These are phyloP conservation scores for Pistacia atlantica DNA, from an alignment of 345 rosid genomes.

Conservation along the genomic window DNA sequence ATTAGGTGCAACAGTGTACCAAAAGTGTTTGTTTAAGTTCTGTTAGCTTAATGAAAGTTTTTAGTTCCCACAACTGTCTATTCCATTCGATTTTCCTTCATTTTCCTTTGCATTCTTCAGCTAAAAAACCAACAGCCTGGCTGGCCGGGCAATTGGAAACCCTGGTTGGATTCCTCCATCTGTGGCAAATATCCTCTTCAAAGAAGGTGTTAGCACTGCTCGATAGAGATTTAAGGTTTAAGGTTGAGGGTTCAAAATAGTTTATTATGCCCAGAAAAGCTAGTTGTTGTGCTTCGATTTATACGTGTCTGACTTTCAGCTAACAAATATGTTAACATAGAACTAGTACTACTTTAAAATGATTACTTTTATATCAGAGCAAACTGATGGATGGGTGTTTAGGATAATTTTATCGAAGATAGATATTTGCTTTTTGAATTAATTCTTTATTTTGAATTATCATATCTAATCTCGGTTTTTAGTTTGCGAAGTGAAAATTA, in stretches of 20 bases:
- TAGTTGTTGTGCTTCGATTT: not conserved
- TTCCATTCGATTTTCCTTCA: too few species aligned
- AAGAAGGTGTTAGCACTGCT: slow-evolving; percentile 10
- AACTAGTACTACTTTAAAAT: not conserved
- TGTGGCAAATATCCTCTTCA: slow-evolving; percentile 45
- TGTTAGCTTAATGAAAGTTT: too few species aligned
- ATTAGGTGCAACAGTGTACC: not conserved
- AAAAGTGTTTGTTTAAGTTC: too few species aligned
- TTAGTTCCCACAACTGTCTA: too few species aligned
- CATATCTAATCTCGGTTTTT: not conserved
- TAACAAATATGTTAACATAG: not conserved
- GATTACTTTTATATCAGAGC: not conserved
- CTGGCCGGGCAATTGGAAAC: slow-evolving; percentile 26
- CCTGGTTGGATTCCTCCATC: slow-evolving; percentile 57
- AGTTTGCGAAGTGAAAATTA: too few species aligned
- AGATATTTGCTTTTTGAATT: not conserved
- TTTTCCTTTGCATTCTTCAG: too few species aligned
- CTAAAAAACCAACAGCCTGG: slow-evolving; percentile 1
- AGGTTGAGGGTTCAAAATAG: too few species aligned
- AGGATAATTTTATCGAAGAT: not conserved
- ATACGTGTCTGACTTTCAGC: not conserved
- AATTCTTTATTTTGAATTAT: not conserved
- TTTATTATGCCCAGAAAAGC: not conserved
- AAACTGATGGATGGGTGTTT: not conserved
- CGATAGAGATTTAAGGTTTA: slow-evolving; percentile 14